Conservation (phyloP, 192 early-diverging fungal species). For the Spizellomyces sp. region DNA sequence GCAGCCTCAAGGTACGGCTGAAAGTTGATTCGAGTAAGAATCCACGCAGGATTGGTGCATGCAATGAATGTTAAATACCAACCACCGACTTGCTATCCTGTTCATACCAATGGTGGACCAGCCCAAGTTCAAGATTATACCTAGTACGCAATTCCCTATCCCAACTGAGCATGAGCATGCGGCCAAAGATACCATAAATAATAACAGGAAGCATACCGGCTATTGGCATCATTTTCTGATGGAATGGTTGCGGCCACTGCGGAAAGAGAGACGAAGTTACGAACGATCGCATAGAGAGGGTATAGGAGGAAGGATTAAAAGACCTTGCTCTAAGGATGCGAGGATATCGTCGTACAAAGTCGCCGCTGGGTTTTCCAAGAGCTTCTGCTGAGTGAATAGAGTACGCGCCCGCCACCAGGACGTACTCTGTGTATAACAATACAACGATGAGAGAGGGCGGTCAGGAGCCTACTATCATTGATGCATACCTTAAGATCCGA, state of each 20-base stretch:
- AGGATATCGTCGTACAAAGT: constrained; percentile 57
- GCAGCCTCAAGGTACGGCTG: constrained; percentile 62
- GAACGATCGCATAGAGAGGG: background rate
- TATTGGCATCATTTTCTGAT: too few species aligned
- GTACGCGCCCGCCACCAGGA: constrained; percentile 78
- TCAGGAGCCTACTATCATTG: constrained; percentile 20
- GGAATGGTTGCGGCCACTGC: too few species aligned
- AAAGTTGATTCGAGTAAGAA: too few species aligned
- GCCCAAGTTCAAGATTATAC: constrained; percentile 76
- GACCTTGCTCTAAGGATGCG: constrained; percentile 11
- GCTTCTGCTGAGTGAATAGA: constrained; percentile 75
- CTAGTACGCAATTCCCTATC: constrained; percentile 55
- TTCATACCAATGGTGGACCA: constrained; percentile 78
- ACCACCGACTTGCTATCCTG: constrained; percentile 61
- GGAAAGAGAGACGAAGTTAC: background rate
- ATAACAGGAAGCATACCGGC: too few species aligned
- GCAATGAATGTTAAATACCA: constrained; percentile 16
- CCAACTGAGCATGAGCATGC: too few species aligned
- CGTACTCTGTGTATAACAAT: constrained; percentile 34
- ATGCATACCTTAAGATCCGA: constrained; percentile 6
- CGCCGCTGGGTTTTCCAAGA: constrained; percentile 67
- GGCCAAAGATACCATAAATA: too few species aligned
- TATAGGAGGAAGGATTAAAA: background rate
- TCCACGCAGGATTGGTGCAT: constrained; percentile 6
- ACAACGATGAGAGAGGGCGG: constrained; percentile 3